A percentile compares a stretch with the other conserved stretches of the same genome.
Conservation (phyloP, 1,139 yeast species). For the Pichia terricola region DNA sequence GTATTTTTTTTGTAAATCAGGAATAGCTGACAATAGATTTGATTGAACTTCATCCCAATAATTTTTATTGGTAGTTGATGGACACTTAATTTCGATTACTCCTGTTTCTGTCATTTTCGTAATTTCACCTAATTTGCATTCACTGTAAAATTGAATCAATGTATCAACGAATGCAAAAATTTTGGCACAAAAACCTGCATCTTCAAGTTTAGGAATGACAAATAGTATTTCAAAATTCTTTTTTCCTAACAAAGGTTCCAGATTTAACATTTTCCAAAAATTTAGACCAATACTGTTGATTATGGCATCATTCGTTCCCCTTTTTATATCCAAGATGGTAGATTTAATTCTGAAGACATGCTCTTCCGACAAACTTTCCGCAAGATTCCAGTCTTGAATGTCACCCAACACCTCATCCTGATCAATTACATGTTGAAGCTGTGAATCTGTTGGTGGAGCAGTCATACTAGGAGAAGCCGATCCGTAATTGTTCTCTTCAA, state of each 20-base stretch:
- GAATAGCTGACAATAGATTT: slow-evolving; percentile 23
- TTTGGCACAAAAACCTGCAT: slow-evolving; percentile 24
- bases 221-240: slow-evolving; percentile 49
- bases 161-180: slow-evolving; percentile 28
- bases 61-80: slow-evolving; percentile 28
- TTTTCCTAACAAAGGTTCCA: slow-evolving; percentile 40
- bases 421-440: background rate
- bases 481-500: slow-evolving; percentile 24
- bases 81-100: slow-evolving; percentile 15
- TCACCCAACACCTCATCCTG: slow-evolving; percentile 2
- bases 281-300: slow-evolving; percentile 28
- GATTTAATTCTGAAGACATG: slow-evolving; percentile 26
- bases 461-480: slow-evolving; percentile 17
- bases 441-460: background rate
- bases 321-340: slow-evolving; percentile 26
- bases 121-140: slow-evolving; percentile 38
- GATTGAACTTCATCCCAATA: slow-evolving; percentile 27
- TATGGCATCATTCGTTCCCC: slow-evolving; percentile 26
- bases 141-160: slow-evolving; percentile 35
- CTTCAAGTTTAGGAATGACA: slow-evolving; percentile 26
- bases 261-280: slow-evolving; percentile 49
- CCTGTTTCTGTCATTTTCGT: slow-evolving; percentile 14
- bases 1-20: slow-evolving; percentile 28
- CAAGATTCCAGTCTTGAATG: slow-evolving; percentile 1
- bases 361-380: slow-evolving; percentile 8